These are phyloP conservation scores for Hygrophila difformis DNA, from an alignment of 257 asterid species.

Conservation along the genomic window DNA sequence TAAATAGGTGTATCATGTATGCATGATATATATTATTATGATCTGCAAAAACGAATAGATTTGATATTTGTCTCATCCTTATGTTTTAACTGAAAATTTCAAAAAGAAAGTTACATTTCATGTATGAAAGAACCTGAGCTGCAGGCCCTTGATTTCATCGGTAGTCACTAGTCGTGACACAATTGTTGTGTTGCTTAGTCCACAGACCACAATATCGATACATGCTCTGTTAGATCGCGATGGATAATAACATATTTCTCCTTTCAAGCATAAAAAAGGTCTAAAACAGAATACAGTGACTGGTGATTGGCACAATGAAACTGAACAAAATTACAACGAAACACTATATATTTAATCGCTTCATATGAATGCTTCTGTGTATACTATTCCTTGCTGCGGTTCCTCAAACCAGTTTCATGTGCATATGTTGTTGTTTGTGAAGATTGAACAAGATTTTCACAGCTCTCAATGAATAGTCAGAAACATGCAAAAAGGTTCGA, in stretches of 20 bases:
- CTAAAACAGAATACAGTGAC: too few relatives aligned
- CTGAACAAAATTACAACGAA: too few relatives aligned
- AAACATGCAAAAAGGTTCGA: slow-evolving; percentile 26
- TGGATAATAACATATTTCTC: too few relatives aligned
- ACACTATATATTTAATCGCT: too few relatives aligned
- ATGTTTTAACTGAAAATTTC: not conserved
- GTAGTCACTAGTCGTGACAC: not conserved
- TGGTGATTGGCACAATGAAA: too few relatives aligned
- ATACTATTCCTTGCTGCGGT: not conserved
- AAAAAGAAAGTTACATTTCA: not conserved
- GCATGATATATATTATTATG: not conserved
- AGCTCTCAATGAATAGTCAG: slow-evolving; percentile 9
- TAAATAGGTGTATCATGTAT: not conserved
- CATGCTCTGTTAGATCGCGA: not conserved
- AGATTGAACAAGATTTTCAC: slow-evolving; percentile 1
- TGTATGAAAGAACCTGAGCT: not conserved
- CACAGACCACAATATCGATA: not conserved
- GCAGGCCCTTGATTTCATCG: not conserved
- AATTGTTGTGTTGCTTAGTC: not conserved
- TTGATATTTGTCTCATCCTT: slow-evolving; percentile 1
- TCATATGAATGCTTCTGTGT: not conserved
- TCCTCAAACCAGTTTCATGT: slow-evolving; percentile 2
- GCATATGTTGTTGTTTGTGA: not conserved
- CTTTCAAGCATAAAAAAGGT: too few relatives aligned
- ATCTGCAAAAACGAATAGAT: slow-evolving; percentile 1